Conservation (phyloP, 768 basidiomycete species). For the Dictyophora rubrovolvata region DNA sequence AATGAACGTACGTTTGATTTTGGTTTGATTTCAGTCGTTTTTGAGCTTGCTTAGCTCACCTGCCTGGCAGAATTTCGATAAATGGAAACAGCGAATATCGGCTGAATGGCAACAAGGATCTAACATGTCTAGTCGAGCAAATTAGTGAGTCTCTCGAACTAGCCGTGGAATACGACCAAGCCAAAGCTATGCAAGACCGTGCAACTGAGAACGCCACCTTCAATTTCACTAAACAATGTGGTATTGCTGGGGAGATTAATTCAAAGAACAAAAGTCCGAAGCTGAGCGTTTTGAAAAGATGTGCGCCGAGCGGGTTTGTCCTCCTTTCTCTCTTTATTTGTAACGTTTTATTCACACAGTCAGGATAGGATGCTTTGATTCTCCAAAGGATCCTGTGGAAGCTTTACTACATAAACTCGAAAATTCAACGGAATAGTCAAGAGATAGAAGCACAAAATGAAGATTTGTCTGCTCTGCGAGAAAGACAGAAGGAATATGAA, state of each 20-base stretch:
- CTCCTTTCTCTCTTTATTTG: no score
- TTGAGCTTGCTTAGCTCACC: not conserved
- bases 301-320: conserved; percentile 58
- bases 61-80: conserved; percentile 60
- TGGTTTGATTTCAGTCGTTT: not conserved
- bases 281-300: conserved; percentile 79
- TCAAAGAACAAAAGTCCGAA: conserved; percentile 95
- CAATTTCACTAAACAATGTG: conserved; percentile 83
- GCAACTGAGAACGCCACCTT: conserved; percentile 91
- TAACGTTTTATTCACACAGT: not conserved
- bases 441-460: conserved; percentile 67
- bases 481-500: conserved; percentile 63
- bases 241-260: conserved; percentile 91
- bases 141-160: conserved; percentile 92
- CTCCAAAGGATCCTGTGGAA: conserved; percentile 78
- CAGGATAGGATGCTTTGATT: conserved; percentile 62
- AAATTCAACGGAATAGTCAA: conserved; percentile 61
- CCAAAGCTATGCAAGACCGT: conserved; percentile 76
- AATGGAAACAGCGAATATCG: conserved; percentile 86
- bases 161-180: conserved; percentile 77
- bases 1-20: conserved; percentile 65
- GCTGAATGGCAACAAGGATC: conserved; percentile 72
- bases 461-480: conserved; percentile 54
- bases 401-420: conserved; percentile 80
- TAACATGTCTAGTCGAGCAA: conserved; percentile 86